Evolutionary conservation across 2,329 filamentous ascomycete species (phyloP).

Genomic region (Phymatotrichopsis omnivora): DNA sequence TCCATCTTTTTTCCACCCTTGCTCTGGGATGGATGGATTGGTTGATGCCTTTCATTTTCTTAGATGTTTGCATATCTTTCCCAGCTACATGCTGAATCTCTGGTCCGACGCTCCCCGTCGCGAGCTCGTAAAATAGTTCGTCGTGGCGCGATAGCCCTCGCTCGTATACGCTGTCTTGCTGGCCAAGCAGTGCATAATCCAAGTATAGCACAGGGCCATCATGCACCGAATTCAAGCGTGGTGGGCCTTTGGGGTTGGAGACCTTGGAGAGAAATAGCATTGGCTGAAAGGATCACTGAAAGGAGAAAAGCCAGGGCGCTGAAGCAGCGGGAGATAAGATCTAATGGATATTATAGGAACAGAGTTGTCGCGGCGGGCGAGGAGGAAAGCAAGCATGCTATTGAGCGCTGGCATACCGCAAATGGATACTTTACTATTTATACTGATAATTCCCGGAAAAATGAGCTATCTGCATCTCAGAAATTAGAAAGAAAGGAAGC

Average conservation of each 20-base stretch:
- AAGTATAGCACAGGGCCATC: conserved; percentile 10
- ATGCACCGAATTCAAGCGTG: conserved; percentile 19
- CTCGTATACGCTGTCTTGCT: conserved; percentile 10
- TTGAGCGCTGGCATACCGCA: no score
- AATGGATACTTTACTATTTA: no score
- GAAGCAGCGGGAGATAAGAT: conserved; percentile 10
- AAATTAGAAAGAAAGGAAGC: no score
- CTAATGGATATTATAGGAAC: no score
- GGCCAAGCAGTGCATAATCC: neutral
- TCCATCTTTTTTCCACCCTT: neutral
- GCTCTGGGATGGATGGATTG: neutral
- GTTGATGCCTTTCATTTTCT: conserved; percentile 1
- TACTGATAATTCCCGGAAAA: no score
- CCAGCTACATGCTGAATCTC: conserved; percentile 17
- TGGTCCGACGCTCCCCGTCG: conserved; percentile 3
- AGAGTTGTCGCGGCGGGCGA: no score
- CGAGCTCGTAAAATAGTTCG: conserved; percentile 14
- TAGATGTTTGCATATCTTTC: conserved; percentile 23
- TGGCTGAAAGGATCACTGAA: conserved; percentile 22
- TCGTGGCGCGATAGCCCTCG: conserved; percentile 14
- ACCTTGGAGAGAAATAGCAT: conserved; percentile 21
- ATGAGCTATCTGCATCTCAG: no score
- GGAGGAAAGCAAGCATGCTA: no score
- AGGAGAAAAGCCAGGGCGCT: conserved; percentile 14
- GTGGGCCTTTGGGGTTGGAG: conserved; percentile 17